Conservation (phyloP, 2,329 filamentous ascomycete genomes). For the Cladosporium sp. region DNA sequence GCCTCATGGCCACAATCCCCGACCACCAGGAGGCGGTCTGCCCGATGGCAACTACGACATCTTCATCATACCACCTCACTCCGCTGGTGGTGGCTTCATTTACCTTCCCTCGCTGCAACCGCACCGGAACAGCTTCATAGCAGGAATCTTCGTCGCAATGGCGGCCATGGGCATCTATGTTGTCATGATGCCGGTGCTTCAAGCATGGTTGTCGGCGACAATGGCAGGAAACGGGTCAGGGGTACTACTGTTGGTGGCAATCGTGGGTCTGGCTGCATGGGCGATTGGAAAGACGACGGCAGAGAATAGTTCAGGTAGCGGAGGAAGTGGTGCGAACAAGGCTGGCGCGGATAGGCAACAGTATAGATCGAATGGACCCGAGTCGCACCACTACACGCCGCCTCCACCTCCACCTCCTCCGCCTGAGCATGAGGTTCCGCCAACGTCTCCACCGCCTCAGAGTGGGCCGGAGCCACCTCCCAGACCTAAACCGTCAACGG, state of each 20-base stretch:
- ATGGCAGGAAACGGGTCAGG: conserved; percentile 66
- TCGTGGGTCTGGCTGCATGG: conserved; percentile 76
- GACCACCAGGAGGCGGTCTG: conserved; percentile 59
- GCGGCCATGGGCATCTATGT: conserved; percentile 69
- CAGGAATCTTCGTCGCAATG: conserved; percentile 75
- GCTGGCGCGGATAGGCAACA: conserved; percentile 24
- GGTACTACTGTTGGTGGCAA: conserved; percentile 66
- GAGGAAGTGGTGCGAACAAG: conserved; percentile 18
- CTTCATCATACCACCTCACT: conserved; percentile 91
- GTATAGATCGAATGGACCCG: conserved; percentile 22
- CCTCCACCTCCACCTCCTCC: conserved; percentile 19
- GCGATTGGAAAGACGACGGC: conserved; percentile 63
- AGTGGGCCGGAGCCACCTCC: conserved; percentile 18
- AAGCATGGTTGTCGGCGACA: conserved; percentile 67
- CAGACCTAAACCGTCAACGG: conserved; percentile 21
- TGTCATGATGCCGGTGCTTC: conserved; percentile 67
- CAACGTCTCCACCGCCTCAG: neutral
- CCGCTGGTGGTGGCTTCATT: conserved; percentile 80
- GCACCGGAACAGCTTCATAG: conserved; percentile 85
- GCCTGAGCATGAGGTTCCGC: conserved; percentile 13
- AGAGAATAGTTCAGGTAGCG: conserved; percentile 40
- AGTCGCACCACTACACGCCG: conserved; percentile 23
- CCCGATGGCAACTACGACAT: conserved; percentile 94
- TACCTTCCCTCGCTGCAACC: conserved; percentile 88
- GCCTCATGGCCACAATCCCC: conserved; percentile 76